Percentiles rank a stretch among this genome's conserved stretches.
Conservation (phyloP, 768 basidiomycete genomes). For the Pholiota microspora region DNA sequence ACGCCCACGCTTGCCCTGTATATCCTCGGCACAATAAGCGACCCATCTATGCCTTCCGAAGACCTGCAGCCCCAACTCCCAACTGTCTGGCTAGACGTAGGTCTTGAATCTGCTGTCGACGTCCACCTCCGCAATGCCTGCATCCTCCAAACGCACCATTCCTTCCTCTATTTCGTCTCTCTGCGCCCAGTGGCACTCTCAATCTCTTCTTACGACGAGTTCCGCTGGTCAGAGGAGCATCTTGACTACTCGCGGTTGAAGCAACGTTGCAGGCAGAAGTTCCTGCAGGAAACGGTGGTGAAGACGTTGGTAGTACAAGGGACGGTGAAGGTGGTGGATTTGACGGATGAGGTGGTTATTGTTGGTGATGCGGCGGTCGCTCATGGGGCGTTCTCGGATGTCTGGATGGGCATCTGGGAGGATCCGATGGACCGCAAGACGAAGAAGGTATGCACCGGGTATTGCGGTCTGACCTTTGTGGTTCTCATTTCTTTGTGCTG, state of each 20-base stretch:
- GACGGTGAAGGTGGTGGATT: constrained; percentile 45
- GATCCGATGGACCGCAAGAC: constrained; percentile 40
- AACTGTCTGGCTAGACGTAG: constrained; percentile 42
- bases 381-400: constrained; percentile 58
- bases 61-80: constrained; percentile 18
- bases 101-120: constrained; percentile 49
- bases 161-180: constrained; percentile 49
- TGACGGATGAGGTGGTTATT: constrained; percentile 53
- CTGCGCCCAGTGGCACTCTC: constrained; percentile 51
- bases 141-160: constrained; percentile 52
- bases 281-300: constrained; percentile 49
- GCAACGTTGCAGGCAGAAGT: constrained; percentile 57
- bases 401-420: constrained; percentile 58
- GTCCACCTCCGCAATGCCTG: constrained; percentile 62
- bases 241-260: constrained; percentile 55
- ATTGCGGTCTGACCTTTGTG: not conserved
- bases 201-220: constrained; percentile 55
- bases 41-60: constrained; percentile 4
- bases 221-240: constrained; percentile 53
- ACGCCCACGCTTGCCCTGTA: constrained; percentile 54
- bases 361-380: constrained; percentile 47
- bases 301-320: constrained; percentile 55
- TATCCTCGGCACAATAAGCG: constrained; percentile 37
- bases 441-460: constrained; percentile 26
- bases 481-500: constrained; percentile 7